A percentile compares a stretch with the other conserved stretches of the same genome.
Conservation (phyloP, 306 rosid species). For the Vigna nakashimae region DNA sequence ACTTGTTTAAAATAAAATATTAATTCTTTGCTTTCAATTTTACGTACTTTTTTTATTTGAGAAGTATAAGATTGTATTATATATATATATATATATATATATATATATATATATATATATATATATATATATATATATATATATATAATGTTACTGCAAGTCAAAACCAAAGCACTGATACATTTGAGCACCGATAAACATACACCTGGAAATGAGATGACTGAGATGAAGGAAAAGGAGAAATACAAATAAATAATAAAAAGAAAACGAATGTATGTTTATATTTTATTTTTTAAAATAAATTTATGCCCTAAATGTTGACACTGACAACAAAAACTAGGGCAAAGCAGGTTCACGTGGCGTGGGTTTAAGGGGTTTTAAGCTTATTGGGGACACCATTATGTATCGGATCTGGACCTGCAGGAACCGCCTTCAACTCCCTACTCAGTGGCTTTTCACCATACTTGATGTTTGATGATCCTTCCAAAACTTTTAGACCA, state of each 20-base stretch:
- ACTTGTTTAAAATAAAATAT: too few relatives aligned
- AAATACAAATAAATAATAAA: background rate
- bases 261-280: background rate
- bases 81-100: too few relatives aligned
- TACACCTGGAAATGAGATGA: background rate
- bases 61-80: too few relatives aligned
- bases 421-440: constrained; percentile 67
- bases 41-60: too few relatives aligned
- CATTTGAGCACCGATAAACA: background rate
- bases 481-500: constrained; percentile 36
- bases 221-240: background rate
- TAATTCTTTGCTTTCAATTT: too few relatives aligned
- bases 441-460: constrained; percentile 37
- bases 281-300: background rate
- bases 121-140: too few relatives aligned
- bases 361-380: constrained; percentile 49
- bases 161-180: constrained; percentile 11
- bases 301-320: background rate
- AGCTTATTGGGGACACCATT: constrained; percentile 67
- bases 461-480: constrained; percentile 42
- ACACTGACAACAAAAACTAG: constrained; percentile 13
- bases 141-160: background rate
- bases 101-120: too few relatives aligned
- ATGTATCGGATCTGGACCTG: constrained; percentile 78
- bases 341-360: background rate